Conservation (phyloP, 345 rosid species). For the Syzygium aqueum region DNA sequence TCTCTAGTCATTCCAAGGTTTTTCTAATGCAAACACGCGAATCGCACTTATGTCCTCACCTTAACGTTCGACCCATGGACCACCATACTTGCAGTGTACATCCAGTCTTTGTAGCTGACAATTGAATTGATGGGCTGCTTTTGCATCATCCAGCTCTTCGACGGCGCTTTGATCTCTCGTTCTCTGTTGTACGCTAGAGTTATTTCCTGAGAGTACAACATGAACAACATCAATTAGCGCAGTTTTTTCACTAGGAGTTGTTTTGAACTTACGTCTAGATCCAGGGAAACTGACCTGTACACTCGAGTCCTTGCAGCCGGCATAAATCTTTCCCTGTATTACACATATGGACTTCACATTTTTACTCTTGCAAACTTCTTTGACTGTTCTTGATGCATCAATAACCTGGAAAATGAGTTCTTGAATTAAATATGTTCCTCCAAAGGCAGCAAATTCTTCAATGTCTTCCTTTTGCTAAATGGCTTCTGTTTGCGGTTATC, state of each 20-base stretch:
- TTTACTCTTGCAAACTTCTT: constrained; percentile 45
- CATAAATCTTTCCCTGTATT: constrained; percentile 60
- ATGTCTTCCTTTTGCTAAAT: background rate
- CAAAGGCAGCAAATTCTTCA: background rate
- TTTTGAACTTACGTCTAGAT: background rate
- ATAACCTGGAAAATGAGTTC: constrained; percentile 33
- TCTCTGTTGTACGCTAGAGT: constrained; percentile 33
- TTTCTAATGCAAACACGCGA: background rate
- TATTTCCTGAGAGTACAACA: constrained; percentile 43
- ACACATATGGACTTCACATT: constrained; percentile 51
- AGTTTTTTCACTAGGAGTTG: background rate
- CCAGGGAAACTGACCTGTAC: constrained; percentile 46
- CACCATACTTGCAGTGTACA: constrained; percentile 57
- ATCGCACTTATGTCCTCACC: constrained; percentile 23
- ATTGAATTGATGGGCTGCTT: constrained; percentile 58
- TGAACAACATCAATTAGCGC: background rate
- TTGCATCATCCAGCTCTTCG: constrained; percentile 64
- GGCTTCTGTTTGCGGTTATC: background rate
- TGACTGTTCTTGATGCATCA: constrained; percentile 53
- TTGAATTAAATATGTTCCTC: background rate
- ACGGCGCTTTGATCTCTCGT: constrained; percentile 64
- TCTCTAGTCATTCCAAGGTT: background rate
- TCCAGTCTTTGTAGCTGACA: constrained; percentile 65
- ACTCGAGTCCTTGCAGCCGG: constrained; percentile 82
- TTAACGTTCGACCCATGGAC: constrained; percentile 68